A percentile compares a stretch with the other conserved stretches of the same genome.
Evolutionary conservation across 805 yeast species (phyloP).

Genomic region (Wickerhamomyces bisporus): DNA sequence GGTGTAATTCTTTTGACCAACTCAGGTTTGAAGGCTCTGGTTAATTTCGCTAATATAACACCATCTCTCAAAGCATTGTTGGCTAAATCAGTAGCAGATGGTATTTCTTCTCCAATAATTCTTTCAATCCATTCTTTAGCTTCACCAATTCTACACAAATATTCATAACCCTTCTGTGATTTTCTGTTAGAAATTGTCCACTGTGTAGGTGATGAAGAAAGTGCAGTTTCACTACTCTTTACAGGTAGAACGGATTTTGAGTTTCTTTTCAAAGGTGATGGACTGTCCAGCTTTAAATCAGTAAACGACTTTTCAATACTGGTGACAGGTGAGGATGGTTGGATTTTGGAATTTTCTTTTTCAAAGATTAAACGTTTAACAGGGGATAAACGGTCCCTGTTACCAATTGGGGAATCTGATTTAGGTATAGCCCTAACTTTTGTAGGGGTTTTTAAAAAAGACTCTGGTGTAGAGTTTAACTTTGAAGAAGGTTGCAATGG

Average conservation of each 20-base stretch:
- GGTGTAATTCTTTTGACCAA: conserved; percentile 50
- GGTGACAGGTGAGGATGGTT: background rate
- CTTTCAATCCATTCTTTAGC: conserved; percentile 78
- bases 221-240: background rate
- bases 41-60: conserved; percentile 73
- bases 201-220: conserved; percentile 9
- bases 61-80: conserved; percentile 75
- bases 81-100: conserved; percentile 49
- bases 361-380: conserved; percentile 1
- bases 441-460: conserved; percentile 1
- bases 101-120: conserved; percentile 52
- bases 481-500: conserved; percentile 18
- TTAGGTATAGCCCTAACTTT: background rate
- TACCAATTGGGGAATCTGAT: background rate
- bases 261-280: conserved; percentile 23
- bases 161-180: conserved; percentile 57
- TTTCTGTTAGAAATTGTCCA: conserved; percentile 13
- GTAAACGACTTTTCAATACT: conserved; percentile 18
- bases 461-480: conserved; percentile 8
- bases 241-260: background rate
- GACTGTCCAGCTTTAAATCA: conserved; percentile 17
- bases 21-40: conserved; percentile 66
- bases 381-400: conserved; percentile 1
- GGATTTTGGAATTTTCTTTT: background rate
- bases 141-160: conserved; percentile 73